Conservation (phyloP, 352 stramenopile species). For the Thalassiosira delicatula region DNA sequence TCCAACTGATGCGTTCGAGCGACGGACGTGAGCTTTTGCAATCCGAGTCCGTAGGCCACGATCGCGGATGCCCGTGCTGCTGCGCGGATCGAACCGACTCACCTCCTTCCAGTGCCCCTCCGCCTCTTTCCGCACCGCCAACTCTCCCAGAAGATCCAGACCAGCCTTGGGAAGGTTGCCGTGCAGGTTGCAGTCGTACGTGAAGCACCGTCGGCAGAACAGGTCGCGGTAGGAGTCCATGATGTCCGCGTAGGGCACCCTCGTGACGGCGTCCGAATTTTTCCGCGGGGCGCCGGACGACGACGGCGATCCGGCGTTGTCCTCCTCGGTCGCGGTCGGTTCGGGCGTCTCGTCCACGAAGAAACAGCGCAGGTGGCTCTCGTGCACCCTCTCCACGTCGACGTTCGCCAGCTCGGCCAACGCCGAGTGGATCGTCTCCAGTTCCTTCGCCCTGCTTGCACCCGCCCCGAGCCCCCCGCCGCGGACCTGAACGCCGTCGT, state of each 20-base stretch:
- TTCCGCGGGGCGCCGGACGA: no score
- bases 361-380: slow-evolving; percentile 41
- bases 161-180: slow-evolving; percentile 73
- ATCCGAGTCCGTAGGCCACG: no score
- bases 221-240: slow-evolving; percentile 88
- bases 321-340: no score
- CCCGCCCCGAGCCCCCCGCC: no score
- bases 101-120: slow-evolving; percentile 62
- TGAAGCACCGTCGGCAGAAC: slow-evolving; percentile 90
- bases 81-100: no score
- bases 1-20: no score
- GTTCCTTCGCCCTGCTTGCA: neutral
- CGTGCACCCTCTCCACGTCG: slow-evolving; percentile 33
- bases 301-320: no score
- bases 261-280: slow-evolving; percentile 5
- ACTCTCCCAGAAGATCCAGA: slow-evolving; percentile 56
- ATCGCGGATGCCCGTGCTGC: no score
- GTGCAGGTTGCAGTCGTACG: slow-evolving; percentile 90
- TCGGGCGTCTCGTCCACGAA: no score
- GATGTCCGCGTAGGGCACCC: slow-evolving; percentile 71
- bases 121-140: slow-evolving; percentile 56
- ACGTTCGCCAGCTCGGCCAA: slow-evolving; percentile 47
- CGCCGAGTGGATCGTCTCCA: slow-evolving; percentile 28
- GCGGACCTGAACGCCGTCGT: no score
- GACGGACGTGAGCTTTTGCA: no score